These are phyloP conservation scores for Umbelopsis sp. DNA, from an alignment of 192 early-diverging fungal genomes.

Conservation along the genomic window DNA sequence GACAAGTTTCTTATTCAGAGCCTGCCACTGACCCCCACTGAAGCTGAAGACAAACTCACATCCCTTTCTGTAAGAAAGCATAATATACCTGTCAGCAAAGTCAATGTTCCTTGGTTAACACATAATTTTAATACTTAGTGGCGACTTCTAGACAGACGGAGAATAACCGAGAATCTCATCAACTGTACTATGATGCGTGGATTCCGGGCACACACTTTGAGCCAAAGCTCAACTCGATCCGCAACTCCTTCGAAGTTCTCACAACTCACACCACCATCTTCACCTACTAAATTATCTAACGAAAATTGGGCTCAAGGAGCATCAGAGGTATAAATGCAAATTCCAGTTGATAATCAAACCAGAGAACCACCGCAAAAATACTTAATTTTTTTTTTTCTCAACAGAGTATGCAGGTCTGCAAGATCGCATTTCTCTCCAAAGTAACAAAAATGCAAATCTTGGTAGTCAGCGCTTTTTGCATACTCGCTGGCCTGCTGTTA, in stretches of 20 bases:
- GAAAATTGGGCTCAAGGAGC: background rate
- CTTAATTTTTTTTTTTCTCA: background rate
- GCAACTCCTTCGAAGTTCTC: constrained; percentile 24
- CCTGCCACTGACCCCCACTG: constrained; percentile 31
- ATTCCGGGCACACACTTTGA: constrained; percentile 5
- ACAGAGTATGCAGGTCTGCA: background rate
- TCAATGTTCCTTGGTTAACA: background rate
- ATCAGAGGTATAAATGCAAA: background rate
- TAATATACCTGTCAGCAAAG: no score
- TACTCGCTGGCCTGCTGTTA: constrained; percentile 40
- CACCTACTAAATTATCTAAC: constrained; percentile 8
- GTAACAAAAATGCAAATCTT: constrained; percentile 48
- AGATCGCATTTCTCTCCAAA: constrained; percentile 24
- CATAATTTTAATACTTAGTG: constrained; percentile 23
- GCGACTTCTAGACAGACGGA: constrained; percentile 42
- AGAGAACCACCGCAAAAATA: background rate
- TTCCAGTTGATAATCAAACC: constrained; percentile 9
- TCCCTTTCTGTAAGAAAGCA: constrained; percentile 33
- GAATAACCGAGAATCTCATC: constrained; percentile 43
- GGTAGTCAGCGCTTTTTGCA: constrained; percentile 39
- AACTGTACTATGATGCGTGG: constrained; percentile 33
- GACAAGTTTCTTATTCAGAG: constrained; percentile 49
- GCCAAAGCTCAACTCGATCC: constrained; percentile 29
- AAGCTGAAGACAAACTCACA: constrained; percentile 30
- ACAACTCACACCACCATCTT: background rate